A percentile compares a stretch with the other conserved stretches of the same genome.
These are phyloP conservation scores for Asterophora lycoperdoides DNA, from an alignment of 768 basidiomycete species.

Conservation along the genomic window DNA sequence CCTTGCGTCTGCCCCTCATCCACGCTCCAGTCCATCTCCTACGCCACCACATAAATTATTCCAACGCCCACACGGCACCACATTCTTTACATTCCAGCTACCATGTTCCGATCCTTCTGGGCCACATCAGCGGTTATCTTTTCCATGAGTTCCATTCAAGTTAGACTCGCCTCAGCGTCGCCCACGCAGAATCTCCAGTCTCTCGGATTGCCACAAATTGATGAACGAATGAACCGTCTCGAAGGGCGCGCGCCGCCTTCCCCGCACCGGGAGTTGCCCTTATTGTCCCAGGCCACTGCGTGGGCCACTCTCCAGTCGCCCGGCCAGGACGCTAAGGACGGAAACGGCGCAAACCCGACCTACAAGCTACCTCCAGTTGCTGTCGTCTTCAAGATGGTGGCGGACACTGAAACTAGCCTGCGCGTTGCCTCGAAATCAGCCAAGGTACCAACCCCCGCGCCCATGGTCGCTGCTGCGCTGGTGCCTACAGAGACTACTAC, in stretches of 20 bases:
- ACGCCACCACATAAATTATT: neutral
- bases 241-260: too few species aligned
- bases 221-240: too few species aligned
- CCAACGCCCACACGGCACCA: constrained; percentile 15
- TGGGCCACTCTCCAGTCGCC: constrained; percentile 1
- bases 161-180: neutral
- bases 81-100: constrained; percentile 9
- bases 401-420: neutral
- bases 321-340: neutral
- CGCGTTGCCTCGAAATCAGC: neutral
- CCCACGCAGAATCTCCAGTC: neutral
- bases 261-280: neutral
- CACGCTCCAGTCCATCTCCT: neutral
- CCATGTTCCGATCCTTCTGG: constrained; percentile 1
- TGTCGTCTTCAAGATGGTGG: constrained; percentile 16
- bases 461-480: constrained; percentile 1
- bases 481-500: neutral
- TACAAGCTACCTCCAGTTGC: constrained; percentile 14
- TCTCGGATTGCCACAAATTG: too few species aligned
- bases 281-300: constrained; percentile 1
- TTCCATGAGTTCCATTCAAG: neutral
- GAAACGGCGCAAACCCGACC: neutral
- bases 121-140: neutral
- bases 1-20: constrained; percentile 6
- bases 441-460: neutral